Evolutionary conservation across 768 basidiomycete species (phyloP).

Genomic region (Hemileccinum impolitum): DNA sequence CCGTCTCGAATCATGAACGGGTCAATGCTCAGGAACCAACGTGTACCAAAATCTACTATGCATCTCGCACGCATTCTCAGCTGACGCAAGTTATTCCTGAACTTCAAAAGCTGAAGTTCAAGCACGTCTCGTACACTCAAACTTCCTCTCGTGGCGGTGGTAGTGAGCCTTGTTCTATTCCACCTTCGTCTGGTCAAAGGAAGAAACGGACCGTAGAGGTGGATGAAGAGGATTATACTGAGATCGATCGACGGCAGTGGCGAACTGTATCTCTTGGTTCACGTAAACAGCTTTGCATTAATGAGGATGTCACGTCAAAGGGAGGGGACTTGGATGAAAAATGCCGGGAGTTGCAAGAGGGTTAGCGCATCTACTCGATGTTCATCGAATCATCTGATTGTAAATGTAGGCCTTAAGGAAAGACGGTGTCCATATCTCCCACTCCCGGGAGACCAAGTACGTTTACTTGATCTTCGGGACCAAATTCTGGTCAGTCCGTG

Average conservation of each 20-base stretch:
- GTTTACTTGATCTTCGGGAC: conserved; percentile 81
- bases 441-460: conserved; percentile 57
- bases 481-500: conserved; percentile 62
- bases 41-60: conserved; percentile 87
- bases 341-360: conserved; percentile 76
- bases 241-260: conserved; percentile 26
- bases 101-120: conserved; percentile 65
- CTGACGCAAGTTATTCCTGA: conserved; percentile 89
- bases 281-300: conserved; percentile 89
- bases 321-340: conserved; percentile 79
- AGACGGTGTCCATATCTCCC: conserved; percentile 80
- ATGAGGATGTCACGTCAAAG: conserved; percentile 66
- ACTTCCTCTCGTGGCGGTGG: conserved; percentile 12
- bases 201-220: conserved; percentile 22
- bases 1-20: conserved; percentile 5
- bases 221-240: conserved; percentile 24
- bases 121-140: conserved; percentile 20
- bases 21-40: conserved; percentile 42
- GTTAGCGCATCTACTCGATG: conserved; percentile 32
- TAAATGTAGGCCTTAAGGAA: conserved; percentile 51
- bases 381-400: conserved; percentile 2
- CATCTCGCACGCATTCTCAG: conserved; percentile 95
- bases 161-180: neutral
- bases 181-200: conserved; percentile 2
- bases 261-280: conserved; percentile 87